Conservation (phyloP, 495 filamentous ascomycete species). For the Neurospora africana region DNA sequence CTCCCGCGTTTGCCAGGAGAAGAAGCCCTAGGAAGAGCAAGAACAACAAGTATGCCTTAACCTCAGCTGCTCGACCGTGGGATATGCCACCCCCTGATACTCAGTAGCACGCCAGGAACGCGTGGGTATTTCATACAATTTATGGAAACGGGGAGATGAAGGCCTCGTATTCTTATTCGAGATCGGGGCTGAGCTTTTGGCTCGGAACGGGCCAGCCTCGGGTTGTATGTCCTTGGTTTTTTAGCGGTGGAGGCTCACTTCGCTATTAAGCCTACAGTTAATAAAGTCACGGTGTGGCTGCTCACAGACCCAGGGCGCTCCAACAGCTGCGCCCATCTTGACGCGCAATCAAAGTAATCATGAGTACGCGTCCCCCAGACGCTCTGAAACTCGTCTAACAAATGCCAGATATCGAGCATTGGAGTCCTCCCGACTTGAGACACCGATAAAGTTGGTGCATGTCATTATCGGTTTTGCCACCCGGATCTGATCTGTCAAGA, state of each 20-base stretch:
- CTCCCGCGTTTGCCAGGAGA: neutral
- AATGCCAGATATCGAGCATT: neutral
- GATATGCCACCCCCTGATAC: conserved; percentile 7
- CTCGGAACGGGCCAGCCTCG: neutral
- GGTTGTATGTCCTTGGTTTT: neutral
- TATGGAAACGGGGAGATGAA: neutral
- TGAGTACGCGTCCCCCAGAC: neutral
- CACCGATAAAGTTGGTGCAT: neutral
- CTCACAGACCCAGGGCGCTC: neutral
- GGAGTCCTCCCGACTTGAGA: neutral
- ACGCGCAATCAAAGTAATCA: neutral
- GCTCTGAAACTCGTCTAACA: neutral
- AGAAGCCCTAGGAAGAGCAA: neutral
- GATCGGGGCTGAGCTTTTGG: neutral
- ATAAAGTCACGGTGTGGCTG: neutral
- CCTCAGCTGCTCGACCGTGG: neutral
- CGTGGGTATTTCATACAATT: neutral
- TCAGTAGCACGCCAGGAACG: conserved; percentile 3
- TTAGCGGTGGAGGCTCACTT: neutral
- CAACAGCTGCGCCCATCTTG: neutral
- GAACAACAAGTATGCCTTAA: neutral
- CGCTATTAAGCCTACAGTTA: neutral
- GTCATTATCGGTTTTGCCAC: neutral
- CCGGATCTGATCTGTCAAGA: neutral
- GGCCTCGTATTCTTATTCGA: neutral